Percentiles rank a stretch among this genome's conserved stretches.
phyloP scores from a whole-genome alignment of 176 grass and related monocot genomes.

The Echinochloa phyllopogon region DNA sequence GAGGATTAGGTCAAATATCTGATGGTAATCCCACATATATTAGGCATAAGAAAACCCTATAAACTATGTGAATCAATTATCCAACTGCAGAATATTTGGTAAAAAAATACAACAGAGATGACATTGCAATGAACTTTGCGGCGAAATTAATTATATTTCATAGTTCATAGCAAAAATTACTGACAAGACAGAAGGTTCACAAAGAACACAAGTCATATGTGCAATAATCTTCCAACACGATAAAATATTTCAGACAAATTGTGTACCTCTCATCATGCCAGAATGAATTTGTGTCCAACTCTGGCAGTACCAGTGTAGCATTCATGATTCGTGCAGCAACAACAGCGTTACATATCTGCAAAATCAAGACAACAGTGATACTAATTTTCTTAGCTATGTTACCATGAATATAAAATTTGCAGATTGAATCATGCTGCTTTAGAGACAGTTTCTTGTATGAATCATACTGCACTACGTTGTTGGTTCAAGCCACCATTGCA shows the following conservation, averaged over 20 bases:
- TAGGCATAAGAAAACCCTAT: not conserved
- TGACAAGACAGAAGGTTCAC: not conserved
- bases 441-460: slow-evolving; percentile 31
- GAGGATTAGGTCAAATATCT: not conserved
- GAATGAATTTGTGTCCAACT: slow-evolving; percentile 97
- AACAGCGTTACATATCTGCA: slow-evolving; percentile 99
- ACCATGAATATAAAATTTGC: slow-evolving; percentile 32
- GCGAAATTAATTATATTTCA: not conserved
- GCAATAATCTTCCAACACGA: not conserved
- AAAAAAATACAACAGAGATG: not conserved
- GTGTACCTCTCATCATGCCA: slow-evolving; percentile 94
- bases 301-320: slow-evolving; percentile 90
- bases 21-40: not conserved
- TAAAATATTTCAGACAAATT: slow-evolving; percentile 36
- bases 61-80: not conserved
- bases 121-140: not conserved
- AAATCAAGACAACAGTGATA: slow-evolving; percentile 36
- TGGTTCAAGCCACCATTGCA: slow-evolving; percentile 98
- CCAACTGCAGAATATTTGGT: not conserved
- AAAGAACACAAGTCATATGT: slow-evolving; percentile 12
- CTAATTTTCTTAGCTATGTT: slow-evolving; percentile 38
- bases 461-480: slow-evolving; percentile 91
- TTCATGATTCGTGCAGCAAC: slow-evolving; percentile 97
- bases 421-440: slow-evolving; percentile 22
- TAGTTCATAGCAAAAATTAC: not conserved